These are phyloP conservation scores for Oldenlandia corymbosa DNA, from an alignment of 257 asterid species.

Conservation along the genomic window DNA sequence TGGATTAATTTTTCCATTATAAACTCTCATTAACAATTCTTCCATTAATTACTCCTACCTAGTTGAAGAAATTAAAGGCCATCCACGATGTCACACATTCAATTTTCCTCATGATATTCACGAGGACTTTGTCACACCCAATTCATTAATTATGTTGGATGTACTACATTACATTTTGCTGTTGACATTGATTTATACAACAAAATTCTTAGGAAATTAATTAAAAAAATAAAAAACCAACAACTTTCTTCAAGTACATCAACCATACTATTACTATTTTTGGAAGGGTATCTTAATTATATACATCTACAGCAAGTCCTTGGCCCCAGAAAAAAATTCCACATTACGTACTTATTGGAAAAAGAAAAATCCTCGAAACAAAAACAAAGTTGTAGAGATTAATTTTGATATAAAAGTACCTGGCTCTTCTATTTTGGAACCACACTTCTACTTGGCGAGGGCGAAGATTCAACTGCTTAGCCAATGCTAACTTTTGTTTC, in stretches of 20 bases:
- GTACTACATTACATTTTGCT: too few species aligned
- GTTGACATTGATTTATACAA: too few species aligned
- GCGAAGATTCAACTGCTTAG: conserved; percentile 78
- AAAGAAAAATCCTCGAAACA: too few species aligned
- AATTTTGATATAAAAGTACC: conserved; percentile 28
- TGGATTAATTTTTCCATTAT: conserved; percentile 15
- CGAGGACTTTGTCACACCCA: background rate
- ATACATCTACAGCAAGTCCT: background rate
- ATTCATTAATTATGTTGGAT: too few species aligned
- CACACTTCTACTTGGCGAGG: conserved; percentile 96
- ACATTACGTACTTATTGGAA: too few species aligned
- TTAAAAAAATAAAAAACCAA: background rate
- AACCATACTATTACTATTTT: conserved; percentile 8
- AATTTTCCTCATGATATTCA: conserved; percentile 3
- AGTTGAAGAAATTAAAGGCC: too few species aligned
- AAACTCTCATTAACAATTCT: too few species aligned
- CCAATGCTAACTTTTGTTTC: conserved; percentile 77
- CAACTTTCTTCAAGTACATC: conserved; percentile 3
- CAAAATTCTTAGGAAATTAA: too few species aligned
- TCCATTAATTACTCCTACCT: too few species aligned
- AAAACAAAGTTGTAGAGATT: background rate
- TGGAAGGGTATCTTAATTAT: background rate
- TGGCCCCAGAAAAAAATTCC: too few species aligned
- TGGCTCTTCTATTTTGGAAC: conserved; percentile 94
- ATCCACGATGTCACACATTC: background rate